These are phyloP conservation scores for Geotrichum candidum DNA, from an alignment of 1,139 yeast genomes.

Conservation along the genomic window DNA sequence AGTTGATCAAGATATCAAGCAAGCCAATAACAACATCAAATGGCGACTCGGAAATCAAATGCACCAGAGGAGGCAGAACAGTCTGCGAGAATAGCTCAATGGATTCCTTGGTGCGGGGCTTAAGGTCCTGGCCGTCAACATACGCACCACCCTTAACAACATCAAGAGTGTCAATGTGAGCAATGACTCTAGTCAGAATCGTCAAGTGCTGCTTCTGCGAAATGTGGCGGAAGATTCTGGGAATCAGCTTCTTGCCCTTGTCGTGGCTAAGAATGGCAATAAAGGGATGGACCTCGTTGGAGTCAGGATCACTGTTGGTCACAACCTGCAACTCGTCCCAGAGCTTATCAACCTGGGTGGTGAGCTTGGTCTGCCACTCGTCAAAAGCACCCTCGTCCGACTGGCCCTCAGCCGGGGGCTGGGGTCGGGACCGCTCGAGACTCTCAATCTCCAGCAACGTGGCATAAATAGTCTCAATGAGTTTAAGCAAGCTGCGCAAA, in stretches of 20 bases:
- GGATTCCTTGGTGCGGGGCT: conserved; percentile 50
- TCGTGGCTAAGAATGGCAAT: conserved; percentile 77
- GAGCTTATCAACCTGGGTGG: conserved; percentile 37
- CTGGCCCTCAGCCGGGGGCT: conserved; percentile 19
- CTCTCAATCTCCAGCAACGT: conserved; percentile 79
- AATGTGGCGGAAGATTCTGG: conserved; percentile 81
- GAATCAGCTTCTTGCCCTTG: conserved; percentile 84
- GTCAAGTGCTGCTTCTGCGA: conserved; percentile 73
- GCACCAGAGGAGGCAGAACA: conserved; percentile 78
- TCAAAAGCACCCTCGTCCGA: conserved; percentile 29
- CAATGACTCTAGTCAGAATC: conserved; percentile 71
- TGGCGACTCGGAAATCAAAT: conserved; percentile 76
- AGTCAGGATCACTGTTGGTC: conserved; percentile 42
- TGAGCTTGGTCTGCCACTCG: conserved; percentile 33
- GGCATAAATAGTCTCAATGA: conserved; percentile 71
- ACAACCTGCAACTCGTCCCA: conserved; percentile 77
- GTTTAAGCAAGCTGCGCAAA: conserved; percentile 28
- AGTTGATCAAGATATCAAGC: conserved; percentile 61
- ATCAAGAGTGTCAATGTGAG: conserved; percentile 73
- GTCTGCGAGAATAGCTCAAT: conserved; percentile 78
- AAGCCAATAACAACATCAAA: conserved; percentile 81
- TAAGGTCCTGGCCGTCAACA: conserved; percentile 48
- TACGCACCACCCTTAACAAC: conserved; percentile 77
- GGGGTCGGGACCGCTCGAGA: conserved; percentile 54
- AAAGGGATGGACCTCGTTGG: conserved; percentile 49